These are phyloP conservation scores for Termitomyces titanicus DNA, from an alignment of 768 basidiomycete species.

Conservation along the genomic window DNA sequence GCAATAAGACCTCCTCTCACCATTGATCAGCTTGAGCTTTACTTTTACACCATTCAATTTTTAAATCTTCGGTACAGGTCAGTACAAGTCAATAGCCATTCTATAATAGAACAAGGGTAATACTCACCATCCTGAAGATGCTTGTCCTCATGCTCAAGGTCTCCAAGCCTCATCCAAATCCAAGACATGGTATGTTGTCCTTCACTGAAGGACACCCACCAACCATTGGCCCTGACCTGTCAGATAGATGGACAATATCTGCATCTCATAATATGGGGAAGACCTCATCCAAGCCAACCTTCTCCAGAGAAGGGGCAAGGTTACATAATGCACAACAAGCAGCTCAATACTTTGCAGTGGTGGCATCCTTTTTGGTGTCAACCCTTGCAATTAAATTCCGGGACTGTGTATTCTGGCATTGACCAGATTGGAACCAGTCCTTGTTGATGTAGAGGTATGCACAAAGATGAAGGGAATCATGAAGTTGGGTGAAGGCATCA, in stretches of 20 bases:
- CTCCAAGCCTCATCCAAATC: constrained; percentile 16
- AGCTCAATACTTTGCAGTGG: constrained; percentile 6
- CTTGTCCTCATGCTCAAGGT: neutral
- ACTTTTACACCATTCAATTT: no score
- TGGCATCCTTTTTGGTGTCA: constrained; percentile 3
- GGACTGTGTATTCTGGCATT: constrained; percentile 11
- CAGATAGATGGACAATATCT: constrained; percentile 10
- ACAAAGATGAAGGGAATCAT: constrained; percentile 9
- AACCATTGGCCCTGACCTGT: neutral
- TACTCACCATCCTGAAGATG: constrained; percentile 13
- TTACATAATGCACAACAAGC: neutral
- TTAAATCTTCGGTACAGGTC: no score
- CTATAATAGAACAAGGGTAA: no score
- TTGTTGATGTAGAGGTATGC: constrained; percentile 8
- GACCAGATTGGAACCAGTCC: constrained; percentile 10
- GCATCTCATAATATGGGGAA: constrained; percentile 4
- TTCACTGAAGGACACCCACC: neutral
- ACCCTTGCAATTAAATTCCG: constrained; percentile 1
- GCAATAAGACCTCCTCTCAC: no score
- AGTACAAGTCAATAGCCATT: no score
- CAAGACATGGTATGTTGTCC: constrained; percentile 11
- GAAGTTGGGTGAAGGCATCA: no score
- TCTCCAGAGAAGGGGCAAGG: neutral
- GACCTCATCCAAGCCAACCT: constrained; percentile 1
- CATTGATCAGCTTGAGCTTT: no score